Base-by-base conservation (phyloP, 163 green algal species). In the Chlorella variabilis region DNA sequence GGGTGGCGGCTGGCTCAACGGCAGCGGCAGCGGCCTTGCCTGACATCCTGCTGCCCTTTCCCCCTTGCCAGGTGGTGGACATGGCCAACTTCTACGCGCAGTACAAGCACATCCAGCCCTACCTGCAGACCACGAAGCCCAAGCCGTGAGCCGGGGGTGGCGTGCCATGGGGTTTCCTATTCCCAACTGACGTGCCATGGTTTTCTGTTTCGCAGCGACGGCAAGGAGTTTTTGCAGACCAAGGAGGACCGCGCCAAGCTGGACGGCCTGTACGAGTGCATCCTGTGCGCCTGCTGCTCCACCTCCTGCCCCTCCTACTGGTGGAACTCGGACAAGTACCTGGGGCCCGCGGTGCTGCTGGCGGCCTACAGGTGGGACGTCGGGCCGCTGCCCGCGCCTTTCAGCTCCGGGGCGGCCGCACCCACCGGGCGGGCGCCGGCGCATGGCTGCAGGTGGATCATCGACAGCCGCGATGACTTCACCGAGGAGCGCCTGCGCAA, bases 71-170 rank as follows among this genome's bases (percentile, higher is more conserved):
- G 45, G 45, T 83, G 27, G 94, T 97, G 66, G 97, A 99, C 90
- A 99, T 99, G 96, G 90, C 86, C 87, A 99, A 99, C 85, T 99
- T 99, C 85, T 99, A 99, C 87, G 87, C 95, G 2, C 77, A 99
- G 91, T 99, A 99, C 92, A 99, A 99, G 88, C 94, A 89, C 76
- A 98, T 99, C 88, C 96, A 99, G 89, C 97, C 97, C 13, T 99
- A 93, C 88, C 86, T 99, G 84, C 91, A 97, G 85, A 87, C 78
- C 17, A 80, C 81, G 38, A 82, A 70, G 62, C 62, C 78, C 20
- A 81, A 71, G 75, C 75, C 75, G 75, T 81, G 75, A 81, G 75
- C 11, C 6, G 13, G 59, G n/a, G n/a, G n/a, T n/a, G n/a, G n/a
- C n/a, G n/a, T n/a, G n/a, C n/a, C 59, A 20, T 36, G 59, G 9